Evolutionary conservation across 148 eudicot species (phyloP), one percentile per base, ranked within the genome.

Genomic region (Beta vulgaris): DNA sequence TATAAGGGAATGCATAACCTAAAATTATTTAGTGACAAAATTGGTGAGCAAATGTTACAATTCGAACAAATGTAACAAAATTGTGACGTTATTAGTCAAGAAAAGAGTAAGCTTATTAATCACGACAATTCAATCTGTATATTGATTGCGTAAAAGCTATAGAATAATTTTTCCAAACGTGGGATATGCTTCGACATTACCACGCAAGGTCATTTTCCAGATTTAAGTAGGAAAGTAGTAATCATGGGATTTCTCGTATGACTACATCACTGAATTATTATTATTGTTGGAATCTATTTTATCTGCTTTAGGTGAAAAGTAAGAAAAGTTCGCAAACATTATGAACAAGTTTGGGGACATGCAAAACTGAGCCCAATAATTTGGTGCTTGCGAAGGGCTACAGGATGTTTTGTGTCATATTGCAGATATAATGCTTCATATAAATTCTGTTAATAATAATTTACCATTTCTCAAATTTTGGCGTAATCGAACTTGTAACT

Each of bases 241-340:
- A 62, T 62, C 67, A 62, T 35, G 67, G 42, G 42, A 34, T 62
- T 18, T 62, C 67, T 62, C 67, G 25, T 34, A 62, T 62, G 19
- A 62, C 42, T 34, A 62, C 43, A 62, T 68, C 4, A 43, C n/a
- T 68, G 31, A 25, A 68, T 64, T 64, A 71, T 71, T 54, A 75
- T 75, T 49, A 65, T 51, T 65, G 54, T 74, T 46, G 72, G 71
- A 65, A 75, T 44, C 68, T 43, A 39, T 16, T 60, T 73, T 8
- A 73, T 75, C 51, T 75, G n/a, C 71, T 64, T 65, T 64, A 63
- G 57, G 61, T 74, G 58, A 63, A 74, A 61, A 74, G 68, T 74
- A 62, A 74, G 42, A 42, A 74, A 74, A 74, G 77, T 25, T 39
- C 29, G 10, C 32, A 43, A 59, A 73, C 44, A 70, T 70, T 43